Evolutionary conservation across 2,329 filamentous ascomycete species (phyloP).

Genomic region (Trichoderma oligosporum): DNA sequence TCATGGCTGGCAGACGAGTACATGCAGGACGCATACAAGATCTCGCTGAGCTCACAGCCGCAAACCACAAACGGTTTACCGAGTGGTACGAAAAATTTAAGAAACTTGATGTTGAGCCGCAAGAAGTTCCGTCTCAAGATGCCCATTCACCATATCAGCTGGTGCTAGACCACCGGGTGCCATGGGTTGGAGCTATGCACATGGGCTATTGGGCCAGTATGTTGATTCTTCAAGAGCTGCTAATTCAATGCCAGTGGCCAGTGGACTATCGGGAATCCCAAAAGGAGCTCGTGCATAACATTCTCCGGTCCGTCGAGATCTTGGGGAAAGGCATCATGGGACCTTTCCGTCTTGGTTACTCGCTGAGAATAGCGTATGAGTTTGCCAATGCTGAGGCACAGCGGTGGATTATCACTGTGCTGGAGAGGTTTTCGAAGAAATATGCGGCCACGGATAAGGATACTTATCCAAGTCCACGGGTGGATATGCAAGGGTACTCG

Average conservation of each 20-base stretch:
- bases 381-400: constrained; percentile 35
- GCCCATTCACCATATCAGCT: constrained; percentile 33
- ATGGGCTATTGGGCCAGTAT: constrained; percentile 39
- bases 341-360: constrained; percentile 37
- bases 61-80: constrained; percentile 30
- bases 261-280: constrained; percentile 29
- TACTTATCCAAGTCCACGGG: constrained; percentile 28
- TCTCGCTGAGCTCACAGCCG: constrained; percentile 29
- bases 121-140: constrained; percentile 30
- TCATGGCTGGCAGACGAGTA: constrained; percentile 28
- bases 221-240: constrained; percentile 38
- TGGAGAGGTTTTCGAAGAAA: constrained; percentile 31
- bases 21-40: constrained; percentile 30
- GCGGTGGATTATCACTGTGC: constrained; percentile 33
- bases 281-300: constrained; percentile 29
- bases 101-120: constrained; percentile 26
- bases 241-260: constrained; percentile 33
- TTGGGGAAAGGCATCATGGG: constrained; percentile 38
- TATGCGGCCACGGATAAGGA: constrained; percentile 34
- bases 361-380: constrained; percentile 39
- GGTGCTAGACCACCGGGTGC: constrained; percentile 31
- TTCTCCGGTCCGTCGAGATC: constrained; percentile 38
- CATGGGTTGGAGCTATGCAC: constrained; percentile 36
- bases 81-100: constrained; percentile 33
- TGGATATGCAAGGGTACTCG: constrained; percentile 23